A percentile compares a stretch with the other conserved stretches of the same genome.
These are phyloP conservation scores for Phytophthora colocasiae DNA, from an alignment of 352 stramenopile genomes.

Conservation along the genomic window DNA sequence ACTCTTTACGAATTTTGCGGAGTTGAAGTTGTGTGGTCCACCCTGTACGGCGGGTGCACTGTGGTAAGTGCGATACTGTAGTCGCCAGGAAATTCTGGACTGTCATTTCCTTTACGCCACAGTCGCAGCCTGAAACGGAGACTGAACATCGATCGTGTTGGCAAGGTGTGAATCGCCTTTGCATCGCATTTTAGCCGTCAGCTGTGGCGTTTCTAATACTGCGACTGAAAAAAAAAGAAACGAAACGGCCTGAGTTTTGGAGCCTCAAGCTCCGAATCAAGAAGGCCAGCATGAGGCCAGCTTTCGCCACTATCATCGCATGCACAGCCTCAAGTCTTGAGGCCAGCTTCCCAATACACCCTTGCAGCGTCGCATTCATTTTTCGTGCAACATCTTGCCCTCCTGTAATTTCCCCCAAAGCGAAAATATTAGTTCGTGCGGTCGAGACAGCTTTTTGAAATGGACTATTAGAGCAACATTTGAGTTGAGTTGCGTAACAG, in stretches of 20 bases:
- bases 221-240: conserved; percentile 13
- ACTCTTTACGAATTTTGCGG: not conserved
- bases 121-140: too few relatives aligned
- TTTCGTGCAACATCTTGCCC: not conserved
- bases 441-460: conserved; percentile 4
- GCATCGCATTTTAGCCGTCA: too few relatives aligned
- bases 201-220: conserved; percentile 16
- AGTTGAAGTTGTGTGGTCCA: conserved; percentile 1
- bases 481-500: too few relatives aligned
- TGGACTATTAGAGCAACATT: too few relatives aligned
- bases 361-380: too few relatives aligned
- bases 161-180: too few relatives aligned
- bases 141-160: too few relatives aligned
- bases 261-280: not conserved
- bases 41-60: not conserved
- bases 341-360: not conserved
- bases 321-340: not conserved
- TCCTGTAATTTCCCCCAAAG: conserved; percentile 4
- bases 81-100: too few relatives aligned
- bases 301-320: conserved; percentile 4
- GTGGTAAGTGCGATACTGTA: too few relatives aligned
- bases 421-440: conserved; percentile 22
- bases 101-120: too few relatives aligned
- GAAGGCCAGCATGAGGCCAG: conserved; percentile 10
- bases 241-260: conserved; percentile 28